These are phyloP conservation scores for Spongiforma sp. DNA, from an alignment of 1,284 basidiomycete genomes.

Conservation along the genomic window DNA sequence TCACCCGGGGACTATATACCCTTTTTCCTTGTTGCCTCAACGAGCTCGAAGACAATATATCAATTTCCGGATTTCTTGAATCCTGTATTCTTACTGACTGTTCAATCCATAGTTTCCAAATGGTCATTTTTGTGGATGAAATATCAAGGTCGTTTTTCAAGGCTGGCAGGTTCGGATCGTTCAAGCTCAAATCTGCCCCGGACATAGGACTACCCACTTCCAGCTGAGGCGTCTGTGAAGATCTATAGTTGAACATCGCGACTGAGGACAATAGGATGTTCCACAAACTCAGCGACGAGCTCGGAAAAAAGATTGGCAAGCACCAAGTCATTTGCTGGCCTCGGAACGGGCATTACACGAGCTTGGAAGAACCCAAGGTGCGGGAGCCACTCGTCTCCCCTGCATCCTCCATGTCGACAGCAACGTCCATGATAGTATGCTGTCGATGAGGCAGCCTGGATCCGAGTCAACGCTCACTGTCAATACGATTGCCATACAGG, in stretches of 20 bases:
- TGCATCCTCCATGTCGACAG: slow-evolving; percentile 61
- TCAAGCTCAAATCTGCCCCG: slow-evolving; percentile 78
- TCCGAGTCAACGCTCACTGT: slow-evolving; percentile 49
- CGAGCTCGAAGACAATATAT: slow-evolving; percentile 35
- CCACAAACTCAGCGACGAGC: slow-evolving; percentile 88
- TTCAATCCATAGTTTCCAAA: slow-evolving; percentile 76
- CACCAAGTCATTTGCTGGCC: slow-evolving; percentile 86
- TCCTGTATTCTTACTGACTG: slow-evolving; percentile 16
- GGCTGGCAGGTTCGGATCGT: slow-evolving; percentile 85
- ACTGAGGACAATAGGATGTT: slow-evolving; percentile 89
- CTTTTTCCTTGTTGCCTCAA: slow-evolving; percentile 9
- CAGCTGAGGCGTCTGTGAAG: slow-evolving; percentile 74
- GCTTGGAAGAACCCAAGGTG: slow-evolving; percentile 84
- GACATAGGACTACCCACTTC: slow-evolving; percentile 66
- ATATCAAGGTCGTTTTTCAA: slow-evolving; percentile 95
- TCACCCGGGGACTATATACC: neutral
- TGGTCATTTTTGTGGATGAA: slow-evolving; percentile 96
- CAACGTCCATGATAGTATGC: slow-evolving; percentile 26
- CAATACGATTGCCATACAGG: slow-evolving; percentile 31
- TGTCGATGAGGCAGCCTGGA: slow-evolving; percentile 30
- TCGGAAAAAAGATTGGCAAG: slow-evolving; percentile 92
- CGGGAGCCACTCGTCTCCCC: slow-evolving; percentile 85
- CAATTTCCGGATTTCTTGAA: slow-evolving; percentile 39
- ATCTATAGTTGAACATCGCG: slow-evolving; percentile 87
- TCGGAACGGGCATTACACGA: slow-evolving; percentile 84